These are phyloP conservation scores for Hapsidospora chrysogenum DNA, from an alignment of 495 filamentous ascomycete species.

Conservation along the genomic window DNA sequence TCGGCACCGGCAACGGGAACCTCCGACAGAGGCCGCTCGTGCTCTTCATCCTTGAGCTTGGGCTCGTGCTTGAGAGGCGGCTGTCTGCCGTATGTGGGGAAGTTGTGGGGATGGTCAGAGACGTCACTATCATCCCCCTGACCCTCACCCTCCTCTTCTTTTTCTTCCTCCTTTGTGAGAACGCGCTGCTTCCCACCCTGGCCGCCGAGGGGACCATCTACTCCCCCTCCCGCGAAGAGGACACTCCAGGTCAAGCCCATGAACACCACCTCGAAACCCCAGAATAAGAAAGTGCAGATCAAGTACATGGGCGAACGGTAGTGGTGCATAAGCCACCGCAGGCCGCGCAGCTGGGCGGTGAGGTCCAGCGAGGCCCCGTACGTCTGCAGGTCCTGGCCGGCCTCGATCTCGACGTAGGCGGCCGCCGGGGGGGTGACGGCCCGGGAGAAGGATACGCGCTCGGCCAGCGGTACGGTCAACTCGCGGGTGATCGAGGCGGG, in stretches of 20 bases:
- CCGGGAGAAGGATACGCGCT: conserved; percentile 46
- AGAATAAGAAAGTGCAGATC: conserved; percentile 52
- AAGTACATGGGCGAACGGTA: conserved; percentile 53
- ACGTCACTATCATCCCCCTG: too few relatives aligned
- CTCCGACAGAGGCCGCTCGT: background rate
- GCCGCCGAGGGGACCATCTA: conserved; percentile 1
- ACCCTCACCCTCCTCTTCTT: conserved; percentile 15
- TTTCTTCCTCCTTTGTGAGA: background rate
- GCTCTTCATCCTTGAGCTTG: conserved; percentile 9
- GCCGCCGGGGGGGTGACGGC: conserved; percentile 37
- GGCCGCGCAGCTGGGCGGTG: conserved; percentile 51
- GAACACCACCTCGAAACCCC: conserved; percentile 50
- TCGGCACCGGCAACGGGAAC: conserved; percentile 7
- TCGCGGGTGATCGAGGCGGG: conserved; percentile 28
- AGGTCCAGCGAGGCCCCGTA: conserved; percentile 56
- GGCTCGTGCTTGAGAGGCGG: conserved; percentile 27
- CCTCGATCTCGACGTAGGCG: conserved; percentile 50
- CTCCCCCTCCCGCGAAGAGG: conserved; percentile 14
- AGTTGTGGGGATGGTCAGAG: conserved; percentile 26
- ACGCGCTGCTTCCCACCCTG: background rate
- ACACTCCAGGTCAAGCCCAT: conserved; percentile 37
- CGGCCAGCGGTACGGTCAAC: conserved; percentile 55
- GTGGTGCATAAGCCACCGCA: conserved; percentile 77
- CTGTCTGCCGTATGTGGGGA: conserved; percentile 37
- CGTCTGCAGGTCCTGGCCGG: conserved; percentile 48